Evolutionary conservation across 768 basidiomycete species (phyloP).

Genomic region (Hortiboletus campestris): DNA sequence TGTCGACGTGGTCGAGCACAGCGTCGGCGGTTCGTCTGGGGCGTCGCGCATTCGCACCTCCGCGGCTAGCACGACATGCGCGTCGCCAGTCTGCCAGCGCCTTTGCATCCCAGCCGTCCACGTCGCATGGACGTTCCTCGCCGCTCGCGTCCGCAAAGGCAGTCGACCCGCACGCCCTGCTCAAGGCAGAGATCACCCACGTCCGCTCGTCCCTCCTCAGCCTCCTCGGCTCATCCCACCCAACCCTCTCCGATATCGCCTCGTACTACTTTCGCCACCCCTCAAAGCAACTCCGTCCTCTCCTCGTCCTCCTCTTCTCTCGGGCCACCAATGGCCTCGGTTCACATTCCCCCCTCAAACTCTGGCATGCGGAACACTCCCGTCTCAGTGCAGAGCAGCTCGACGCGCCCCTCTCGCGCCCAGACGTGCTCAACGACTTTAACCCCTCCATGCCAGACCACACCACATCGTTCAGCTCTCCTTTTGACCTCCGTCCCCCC

Average conservation of each 20-base stretch:
- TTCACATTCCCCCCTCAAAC: constrained; percentile 54
- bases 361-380: constrained; percentile 60
- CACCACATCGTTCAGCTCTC: constrained; percentile 61
- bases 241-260: constrained; percentile 82
- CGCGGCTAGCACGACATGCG: constrained; percentile 12
- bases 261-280: constrained; percentile 89
- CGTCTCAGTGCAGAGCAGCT: constrained; percentile 58
- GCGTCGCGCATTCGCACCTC: too few species aligned
- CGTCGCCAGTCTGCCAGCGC: constrained; percentile 39
- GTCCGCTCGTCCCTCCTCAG: constrained; percentile 71
- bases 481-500: constrained; percentile 49
- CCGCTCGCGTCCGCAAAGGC: constrained; percentile 19
- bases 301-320: constrained; percentile 85
- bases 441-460: constrained; percentile 85
- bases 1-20: too few species aligned
- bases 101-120: constrained; percentile 31
- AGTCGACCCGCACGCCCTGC: constrained; percentile 65
- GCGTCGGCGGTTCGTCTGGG: too few species aligned
- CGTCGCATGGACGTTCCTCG: constrained; percentile 6
- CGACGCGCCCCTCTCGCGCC: constrained; percentile 73
- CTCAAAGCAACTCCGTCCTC: constrained; percentile 87
- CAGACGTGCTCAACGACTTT: constrained; percentile 87
- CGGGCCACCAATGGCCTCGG: constrained; percentile 93
- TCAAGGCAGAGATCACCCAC: constrained; percentile 68
- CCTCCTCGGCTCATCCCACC: constrained; percentile 86